Conservation (phyloP, 1,284 basidiomycete species). For the Gastroboletus turbinatus region DNA sequence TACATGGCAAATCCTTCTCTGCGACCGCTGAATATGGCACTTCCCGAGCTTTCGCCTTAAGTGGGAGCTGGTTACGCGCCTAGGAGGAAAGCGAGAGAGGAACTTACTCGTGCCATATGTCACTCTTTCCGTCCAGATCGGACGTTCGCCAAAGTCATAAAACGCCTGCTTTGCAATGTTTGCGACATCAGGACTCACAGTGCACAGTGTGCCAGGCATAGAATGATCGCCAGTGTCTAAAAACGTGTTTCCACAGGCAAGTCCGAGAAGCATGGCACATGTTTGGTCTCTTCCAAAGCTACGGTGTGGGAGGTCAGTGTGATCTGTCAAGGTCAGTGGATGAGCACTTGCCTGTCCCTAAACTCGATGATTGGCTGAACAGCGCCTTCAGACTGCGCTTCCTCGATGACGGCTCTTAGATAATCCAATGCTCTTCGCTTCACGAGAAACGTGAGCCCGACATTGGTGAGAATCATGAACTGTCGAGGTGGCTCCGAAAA, state of each 20-base stretch:
- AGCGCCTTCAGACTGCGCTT: constrained; percentile 65
- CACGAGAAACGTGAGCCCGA: constrained; percentile 79
- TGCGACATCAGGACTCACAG: constrained; percentile 59
- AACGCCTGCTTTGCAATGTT: constrained; percentile 76
- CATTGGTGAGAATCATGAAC: constrained; percentile 86
- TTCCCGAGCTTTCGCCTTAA: constrained; percentile 66
- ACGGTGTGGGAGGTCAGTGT: constrained; percentile 4
- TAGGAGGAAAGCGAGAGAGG: constrained; percentile 13
- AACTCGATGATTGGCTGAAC: constrained; percentile 72
- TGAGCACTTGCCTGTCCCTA: constrained; percentile 56
- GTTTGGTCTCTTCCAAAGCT: constrained; percentile 89
- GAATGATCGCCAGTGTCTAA: constrained; percentile 53
- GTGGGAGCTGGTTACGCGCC: background rate
- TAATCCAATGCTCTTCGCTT: constrained; percentile 86
- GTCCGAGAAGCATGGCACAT: constrained; percentile 87
- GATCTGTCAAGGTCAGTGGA: constrained; percentile 1
- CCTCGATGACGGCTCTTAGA: constrained; percentile 71
- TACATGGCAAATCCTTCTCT: constrained; percentile 90
- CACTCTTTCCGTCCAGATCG: constrained; percentile 76
- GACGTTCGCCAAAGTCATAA: constrained; percentile 82
- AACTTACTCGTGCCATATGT: constrained; percentile 62
- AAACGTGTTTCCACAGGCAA: constrained; percentile 75
- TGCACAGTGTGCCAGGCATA: constrained; percentile 48
- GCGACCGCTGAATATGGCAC: constrained; percentile 81
- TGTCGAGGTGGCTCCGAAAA: constrained; percentile 70